Percentiles rank a stretch among this genome's conserved stretches.
Evolutionary conservation across 2,329 filamentous ascomycete species (phyloP).

Genomic region (Aureobasidium mangrovei): DNA sequence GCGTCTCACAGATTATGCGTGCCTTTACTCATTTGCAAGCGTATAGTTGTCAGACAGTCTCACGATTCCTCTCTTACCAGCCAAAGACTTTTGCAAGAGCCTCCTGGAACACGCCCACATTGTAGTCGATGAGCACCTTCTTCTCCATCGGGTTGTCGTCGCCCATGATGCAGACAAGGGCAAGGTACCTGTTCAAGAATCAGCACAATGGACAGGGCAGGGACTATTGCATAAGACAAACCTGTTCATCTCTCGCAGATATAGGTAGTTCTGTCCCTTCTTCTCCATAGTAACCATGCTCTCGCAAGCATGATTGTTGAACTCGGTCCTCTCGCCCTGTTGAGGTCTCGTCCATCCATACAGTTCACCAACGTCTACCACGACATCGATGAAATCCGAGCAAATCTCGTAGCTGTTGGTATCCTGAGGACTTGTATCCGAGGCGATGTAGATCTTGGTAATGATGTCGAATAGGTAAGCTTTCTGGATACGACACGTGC

Average conservation of each 20-base stretch:
- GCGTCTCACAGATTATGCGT: neutral
- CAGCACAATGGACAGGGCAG: neutral
- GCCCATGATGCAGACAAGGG: slow-evolving; percentile 78
- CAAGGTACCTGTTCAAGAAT: slow-evolving; percentile 51
- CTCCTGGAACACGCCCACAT: slow-evolving; percentile 72
- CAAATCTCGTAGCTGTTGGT: slow-evolving; percentile 97
- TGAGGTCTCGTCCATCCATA: slow-evolving; percentile 63
- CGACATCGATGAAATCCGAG: slow-evolving; percentile 96
- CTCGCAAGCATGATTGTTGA: slow-evolving; percentile 47
- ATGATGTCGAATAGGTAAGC: slow-evolving; percentile 96
- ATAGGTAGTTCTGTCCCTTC: slow-evolving; percentile 50
- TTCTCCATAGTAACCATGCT: slow-evolving; percentile 55
- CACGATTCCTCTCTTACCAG: slow-evolving; percentile 1
- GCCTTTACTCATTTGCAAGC: neutral
- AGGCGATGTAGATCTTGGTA: slow-evolving; percentile 98
- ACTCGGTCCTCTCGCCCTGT: slow-evolving; percentile 25
- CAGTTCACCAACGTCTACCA: slow-evolving; percentile 92
- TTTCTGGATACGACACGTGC: slow-evolving; percentile 92
- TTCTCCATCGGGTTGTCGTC: slow-evolving; percentile 72
- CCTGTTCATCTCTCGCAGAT: slow-evolving; percentile 59
- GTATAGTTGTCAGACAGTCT: neutral
- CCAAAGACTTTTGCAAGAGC: slow-evolving; percentile 70
- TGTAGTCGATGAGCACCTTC: slow-evolving; percentile 79
- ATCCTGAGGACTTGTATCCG: slow-evolving; percentile 84
- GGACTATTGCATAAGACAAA: slow-evolving; percentile 27